Conservation (phyloP, 2,329 filamentous ascomycete species). For the Colletotrichum godetiae region DNA sequence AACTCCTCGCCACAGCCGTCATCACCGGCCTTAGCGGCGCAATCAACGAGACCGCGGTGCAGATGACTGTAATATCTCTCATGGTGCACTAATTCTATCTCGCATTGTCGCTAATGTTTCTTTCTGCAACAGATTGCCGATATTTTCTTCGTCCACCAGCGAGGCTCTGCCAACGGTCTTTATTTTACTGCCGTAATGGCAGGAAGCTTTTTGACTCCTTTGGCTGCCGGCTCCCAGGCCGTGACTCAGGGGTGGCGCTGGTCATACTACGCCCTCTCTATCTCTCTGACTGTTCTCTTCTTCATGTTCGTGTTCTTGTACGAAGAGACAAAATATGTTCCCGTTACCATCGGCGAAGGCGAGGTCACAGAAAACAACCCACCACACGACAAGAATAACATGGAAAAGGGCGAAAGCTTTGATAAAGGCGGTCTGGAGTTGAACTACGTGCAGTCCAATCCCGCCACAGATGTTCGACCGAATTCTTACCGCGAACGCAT, state of each 20-base stretch:
- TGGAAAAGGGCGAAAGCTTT: background rate
- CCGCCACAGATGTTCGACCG: conserved; percentile 8
- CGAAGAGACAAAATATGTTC: conserved; percentile 46
- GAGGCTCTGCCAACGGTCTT: conserved; percentile 44
- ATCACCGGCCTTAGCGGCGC: conserved; percentile 49
- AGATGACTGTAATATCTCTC: conserved; percentile 44
- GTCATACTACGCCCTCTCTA: conserved; percentile 43
- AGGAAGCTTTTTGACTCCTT: conserved; percentile 43
- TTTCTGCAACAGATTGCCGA: conserved; percentile 40
- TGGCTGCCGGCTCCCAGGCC: conserved; percentile 41
- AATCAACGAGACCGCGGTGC: conserved; percentile 50
- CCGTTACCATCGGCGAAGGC: conserved; percentile 22
- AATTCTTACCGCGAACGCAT: conserved; percentile 38
- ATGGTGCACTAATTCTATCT: background rate
- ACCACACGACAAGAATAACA: background rate
- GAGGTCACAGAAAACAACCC: conserved; percentile 17
- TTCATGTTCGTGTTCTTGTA: conserved; percentile 39
- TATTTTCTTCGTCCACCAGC: conserved; percentile 46
- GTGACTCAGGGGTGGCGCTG: conserved; percentile 43
- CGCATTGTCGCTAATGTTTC: background rate
- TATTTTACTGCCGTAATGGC: conserved; percentile 46
- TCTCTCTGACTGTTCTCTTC: conserved; percentile 39
- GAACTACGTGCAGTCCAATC: conserved; percentile 3
- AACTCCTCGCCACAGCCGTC: conserved; percentile 35
- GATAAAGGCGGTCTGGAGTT: conserved; percentile 1